Evolutionary conservation across 495 filamentous ascomycete species (phyloP), one percentile per base, ranked within the genome.

Genomic region (Aspergillus sclerotioniger): DNA sequence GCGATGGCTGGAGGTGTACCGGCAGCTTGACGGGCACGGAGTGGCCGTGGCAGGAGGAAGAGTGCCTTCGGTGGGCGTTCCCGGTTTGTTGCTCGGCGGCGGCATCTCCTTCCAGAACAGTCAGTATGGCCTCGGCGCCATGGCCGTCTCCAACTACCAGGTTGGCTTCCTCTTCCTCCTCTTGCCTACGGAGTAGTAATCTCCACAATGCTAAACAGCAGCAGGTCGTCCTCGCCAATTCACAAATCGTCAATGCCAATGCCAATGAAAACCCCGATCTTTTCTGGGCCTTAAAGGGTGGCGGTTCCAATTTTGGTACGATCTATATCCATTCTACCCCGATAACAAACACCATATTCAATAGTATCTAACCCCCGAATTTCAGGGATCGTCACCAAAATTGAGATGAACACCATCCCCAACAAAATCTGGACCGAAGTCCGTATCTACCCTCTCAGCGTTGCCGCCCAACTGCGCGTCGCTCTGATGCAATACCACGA

Each of bases 181-280:
- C n/a, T n/a, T n/a, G n/a, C n/a, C n/a, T n/a, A n/a, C n/a, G n/a
- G n/a, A n/a, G n/a, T n/a, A n/a, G n/a, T n/a, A 12, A 19, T 43
- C 12, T 44, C 19, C 3, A 31, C 31, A 3, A 37, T 13, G 8
- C 31, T 51, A n/a, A n/a, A 53, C 37, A 5, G 19, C 47, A 2
- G 1, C 28, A 58, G 56, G 50, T 59, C 8, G 50, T 59, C 31
- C 56, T 59, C 31, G 41, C 50, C 25, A 31, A 53, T 50, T 41
- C 29, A 1, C 46, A 19, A 31, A 64, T 81, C 28, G 59, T 76
- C 52, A 72, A 80, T 35, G 80, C 75, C 50, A 83, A 76, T 51
- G 56, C 62, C 1, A 53, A 58, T 0, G 63, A 68, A 0, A 72
- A 80, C 51, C 25, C 44, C 16, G 67, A 73, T 35, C 62, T 75